Percentiles rank a stretch among this genome's conserved stretches.
Evolutionary conservation across 306 rosid genomes (phyloP).

Genomic region (Aeschynomene evenia): DNA sequence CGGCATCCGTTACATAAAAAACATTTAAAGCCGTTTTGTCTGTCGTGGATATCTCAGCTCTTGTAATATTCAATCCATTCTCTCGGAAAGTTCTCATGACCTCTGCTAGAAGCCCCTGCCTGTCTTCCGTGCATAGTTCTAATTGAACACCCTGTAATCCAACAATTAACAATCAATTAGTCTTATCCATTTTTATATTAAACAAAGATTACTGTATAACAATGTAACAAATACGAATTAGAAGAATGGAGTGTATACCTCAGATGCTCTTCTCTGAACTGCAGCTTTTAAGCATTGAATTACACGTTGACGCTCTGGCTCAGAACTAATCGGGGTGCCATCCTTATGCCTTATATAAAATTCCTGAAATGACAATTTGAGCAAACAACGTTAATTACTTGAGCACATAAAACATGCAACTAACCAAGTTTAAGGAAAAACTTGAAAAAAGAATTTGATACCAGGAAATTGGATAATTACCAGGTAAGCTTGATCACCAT

Average conservation of each 20-base stretch:
- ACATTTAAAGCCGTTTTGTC: constrained; percentile 53
- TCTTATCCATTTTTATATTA: neutral
- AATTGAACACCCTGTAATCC: constrained; percentile 70
- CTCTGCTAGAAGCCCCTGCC: constrained; percentile 69
- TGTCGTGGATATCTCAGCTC: constrained; percentile 81
- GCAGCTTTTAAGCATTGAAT: constrained; percentile 89
- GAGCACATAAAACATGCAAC: constrained; percentile 2
- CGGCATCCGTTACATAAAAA: constrained; percentile 78
- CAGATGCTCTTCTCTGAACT: constrained; percentile 80
- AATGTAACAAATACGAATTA: neutral
- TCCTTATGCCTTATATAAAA: constrained; percentile 85
- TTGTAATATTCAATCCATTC: constrained; percentile 76
- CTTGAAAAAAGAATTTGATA: neutral
- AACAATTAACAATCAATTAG: constrained; percentile 8
- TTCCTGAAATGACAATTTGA: constrained; percentile 49
- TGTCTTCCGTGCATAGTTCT: constrained; percentile 65
- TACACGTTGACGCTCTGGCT: constrained; percentile 82
- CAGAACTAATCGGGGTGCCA: constrained; percentile 97
- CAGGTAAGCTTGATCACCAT: constrained; percentile 58
- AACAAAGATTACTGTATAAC: neutral
- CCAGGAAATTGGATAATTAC: constrained; percentile 36
- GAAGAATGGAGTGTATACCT: constrained; percentile 41
- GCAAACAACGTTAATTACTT: constrained; percentile 1
- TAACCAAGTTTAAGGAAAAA: neutral
- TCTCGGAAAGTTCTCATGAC: constrained; percentile 91